Conservation (phyloP, 257 asterid genomes). For the Marsdenia floribunda region DNA sequence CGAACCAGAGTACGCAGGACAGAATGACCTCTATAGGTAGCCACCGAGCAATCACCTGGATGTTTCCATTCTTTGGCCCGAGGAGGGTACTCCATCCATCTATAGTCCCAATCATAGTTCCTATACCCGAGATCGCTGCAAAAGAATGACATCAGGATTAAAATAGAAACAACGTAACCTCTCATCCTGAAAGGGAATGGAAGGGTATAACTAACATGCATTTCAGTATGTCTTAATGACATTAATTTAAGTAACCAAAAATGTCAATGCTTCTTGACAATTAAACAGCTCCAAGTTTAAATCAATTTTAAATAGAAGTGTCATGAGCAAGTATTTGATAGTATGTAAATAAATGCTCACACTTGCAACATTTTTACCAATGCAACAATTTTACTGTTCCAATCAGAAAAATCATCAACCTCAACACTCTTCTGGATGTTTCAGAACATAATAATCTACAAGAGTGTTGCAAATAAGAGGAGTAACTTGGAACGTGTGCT, state of each 20-base stretch:
- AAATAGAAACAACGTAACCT: background rate
- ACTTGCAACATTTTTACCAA: background rate
- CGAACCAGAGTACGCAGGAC: conserved; percentile 83
- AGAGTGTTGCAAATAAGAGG: background rate
- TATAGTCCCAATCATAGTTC: conserved; percentile 82
- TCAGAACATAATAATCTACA: background rate
- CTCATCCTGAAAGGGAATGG: background rate
- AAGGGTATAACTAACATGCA: background rate
- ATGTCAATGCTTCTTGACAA: background rate
- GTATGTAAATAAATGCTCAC: no score
- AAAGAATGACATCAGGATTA: conserved; percentile 7
- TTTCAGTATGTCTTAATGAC: background rate
- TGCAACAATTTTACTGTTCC: background rate
- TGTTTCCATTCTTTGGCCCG: conserved; percentile 66
- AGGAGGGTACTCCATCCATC: conserved; percentile 91
- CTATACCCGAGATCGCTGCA: conserved; percentile 47
- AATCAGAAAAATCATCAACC: background rate
- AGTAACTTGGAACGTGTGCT: background rate
- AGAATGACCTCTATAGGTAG: conserved; percentile 78
- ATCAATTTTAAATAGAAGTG: no score
- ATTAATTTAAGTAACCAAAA: background rate
- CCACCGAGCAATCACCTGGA: conserved; percentile 68
- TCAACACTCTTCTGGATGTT: background rate
- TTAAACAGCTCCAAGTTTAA: background rate
- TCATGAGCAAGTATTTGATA: no score